phyloP scores from a whole-genome alignment of 495 filamentous ascomycete species.

The Hypoxylon lenormandii region DNA sequence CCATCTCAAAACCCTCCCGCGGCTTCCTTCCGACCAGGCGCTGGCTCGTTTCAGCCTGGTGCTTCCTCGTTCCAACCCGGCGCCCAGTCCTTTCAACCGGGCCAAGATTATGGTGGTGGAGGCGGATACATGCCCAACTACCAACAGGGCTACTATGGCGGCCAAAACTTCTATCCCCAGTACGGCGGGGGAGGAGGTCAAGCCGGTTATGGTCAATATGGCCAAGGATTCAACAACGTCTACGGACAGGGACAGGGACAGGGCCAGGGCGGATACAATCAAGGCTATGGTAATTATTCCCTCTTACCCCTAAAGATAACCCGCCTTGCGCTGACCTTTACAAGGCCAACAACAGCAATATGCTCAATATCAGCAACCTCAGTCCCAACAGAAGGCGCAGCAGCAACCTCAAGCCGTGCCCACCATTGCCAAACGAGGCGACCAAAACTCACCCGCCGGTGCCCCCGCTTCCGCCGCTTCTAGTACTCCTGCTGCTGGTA shows the following conservation, averaged over 20 bases:
- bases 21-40: conserved; percentile 76
- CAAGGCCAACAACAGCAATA: conserved; percentile 57
- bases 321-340: conserved; percentile 39
- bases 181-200: conserved; percentile 58
- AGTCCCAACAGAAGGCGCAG: conserved; percentile 64
- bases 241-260: conserved; percentile 63
- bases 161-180: conserved; percentile 66
- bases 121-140: conserved; percentile 59
- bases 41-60: conserved; percentile 83
- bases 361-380: conserved; percentile 64
- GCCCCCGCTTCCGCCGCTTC: conserved; percentile 50
- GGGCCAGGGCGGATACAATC: conserved; percentile 68
- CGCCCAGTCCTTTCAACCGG: conserved; percentile 80
- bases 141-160: conserved; percentile 62
- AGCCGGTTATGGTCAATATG: conserved; percentile 67
- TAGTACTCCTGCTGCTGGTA: conserved; percentile 51
- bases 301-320: background rate
- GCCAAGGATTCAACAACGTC: conserved; percentile 64
- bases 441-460: conserved; percentile 53
- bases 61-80: conserved; percentile 84
- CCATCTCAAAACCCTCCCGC: conserved; percentile 57
- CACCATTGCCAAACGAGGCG: conserved; percentile 75
- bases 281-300: conserved; percentile 65
- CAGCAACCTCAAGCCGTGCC: conserved; percentile 65
- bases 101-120: conserved; percentile 68